Evolutionary conservation across 306 rosid genomes (phyloP).

Genomic region (Pyrus pyrifolia): DNA sequence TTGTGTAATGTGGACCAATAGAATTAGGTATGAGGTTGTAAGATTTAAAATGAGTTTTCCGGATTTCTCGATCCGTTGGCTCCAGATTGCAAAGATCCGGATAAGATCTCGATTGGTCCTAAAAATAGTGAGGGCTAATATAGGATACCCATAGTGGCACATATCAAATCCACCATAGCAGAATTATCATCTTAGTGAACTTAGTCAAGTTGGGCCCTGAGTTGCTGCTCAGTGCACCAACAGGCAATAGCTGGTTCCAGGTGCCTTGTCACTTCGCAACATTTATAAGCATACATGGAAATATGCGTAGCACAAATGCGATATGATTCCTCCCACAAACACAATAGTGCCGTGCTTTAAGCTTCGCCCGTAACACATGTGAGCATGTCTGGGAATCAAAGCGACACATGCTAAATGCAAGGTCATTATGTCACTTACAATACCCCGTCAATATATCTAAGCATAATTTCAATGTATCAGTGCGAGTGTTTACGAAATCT

Average conservation of each 20-base stretch:
- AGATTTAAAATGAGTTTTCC: no score
- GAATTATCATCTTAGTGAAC: background rate
- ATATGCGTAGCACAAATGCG: background rate
- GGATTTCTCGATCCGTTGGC: no score
- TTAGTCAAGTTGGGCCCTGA: background rate
- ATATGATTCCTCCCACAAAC: slow-evolving; percentile 1
- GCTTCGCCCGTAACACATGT: background rate
- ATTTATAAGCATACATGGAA: background rate
- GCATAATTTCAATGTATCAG: no score
- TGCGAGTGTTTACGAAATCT: no score
- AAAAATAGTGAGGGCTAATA: background rate
- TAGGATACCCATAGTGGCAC: background rate
- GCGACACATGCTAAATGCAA: background rate
- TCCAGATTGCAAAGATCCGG: no score
- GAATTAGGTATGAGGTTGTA: no score
- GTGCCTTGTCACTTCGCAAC: slow-evolving; percentile 18
- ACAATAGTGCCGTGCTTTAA: background rate
- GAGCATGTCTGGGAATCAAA: background rate
- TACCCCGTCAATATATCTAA: background rate
- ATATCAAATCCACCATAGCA: background rate
- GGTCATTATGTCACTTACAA: background rate
- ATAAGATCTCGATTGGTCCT: background rate
- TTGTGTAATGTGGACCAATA: no score
- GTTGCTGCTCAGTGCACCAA: background rate
- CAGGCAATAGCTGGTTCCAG: background rate